phyloP scores from a whole-genome alignment of 345 rosid species.

The Camelina laxa region DNA sequence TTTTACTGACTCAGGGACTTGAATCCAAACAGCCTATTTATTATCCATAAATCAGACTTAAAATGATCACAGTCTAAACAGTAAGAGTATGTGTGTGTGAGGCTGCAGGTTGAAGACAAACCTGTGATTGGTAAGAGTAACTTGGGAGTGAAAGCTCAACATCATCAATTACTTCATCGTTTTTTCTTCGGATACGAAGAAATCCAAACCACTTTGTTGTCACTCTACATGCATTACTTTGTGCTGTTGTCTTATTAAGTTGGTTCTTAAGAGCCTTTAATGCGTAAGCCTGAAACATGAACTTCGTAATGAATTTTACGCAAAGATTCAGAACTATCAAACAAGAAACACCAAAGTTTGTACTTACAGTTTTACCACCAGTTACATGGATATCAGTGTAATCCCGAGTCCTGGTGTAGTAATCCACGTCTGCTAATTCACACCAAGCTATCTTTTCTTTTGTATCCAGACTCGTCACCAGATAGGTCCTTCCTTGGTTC shows the following conservation, averaged over 20 bases:
- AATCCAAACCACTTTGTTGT: conserved; percentile 92
- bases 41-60: conserved; percentile 18
- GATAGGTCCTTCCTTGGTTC: conserved; percentile 89
- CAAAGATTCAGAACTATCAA: conserved; percentile 20
- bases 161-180: conserved; percentile 52
- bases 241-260: conserved; percentile 69
- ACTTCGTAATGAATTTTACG: conserved; percentile 10
- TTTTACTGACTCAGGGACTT: conserved; percentile 67
- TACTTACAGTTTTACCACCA: conserved; percentile 80
- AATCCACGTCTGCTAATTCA: conserved; percentile 62
- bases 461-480: conserved; percentile 66
- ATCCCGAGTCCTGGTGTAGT: conserved; percentile 84
- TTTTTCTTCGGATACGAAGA: conserved; percentile 58
- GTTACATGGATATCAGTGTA: conserved; percentile 72
- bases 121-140: conserved; percentile 85
- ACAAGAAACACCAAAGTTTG: conserved; percentile 19
- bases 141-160: conserved; percentile 76
- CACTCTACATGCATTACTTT: conserved; percentile 69
- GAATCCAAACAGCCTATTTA: conserved; percentile 88
- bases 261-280: conserved; percentile 50
- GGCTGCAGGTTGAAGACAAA: conserved; percentile 35
- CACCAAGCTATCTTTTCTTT: conserved; percentile 77
- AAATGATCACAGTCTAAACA: neutral
- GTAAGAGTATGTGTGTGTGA: neutral
- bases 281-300: conserved; percentile 62